Base-by-base conservation (phyloP, 495 filamentous ascomycete species). In the Annulohypoxylon maeteangense region DNA sequence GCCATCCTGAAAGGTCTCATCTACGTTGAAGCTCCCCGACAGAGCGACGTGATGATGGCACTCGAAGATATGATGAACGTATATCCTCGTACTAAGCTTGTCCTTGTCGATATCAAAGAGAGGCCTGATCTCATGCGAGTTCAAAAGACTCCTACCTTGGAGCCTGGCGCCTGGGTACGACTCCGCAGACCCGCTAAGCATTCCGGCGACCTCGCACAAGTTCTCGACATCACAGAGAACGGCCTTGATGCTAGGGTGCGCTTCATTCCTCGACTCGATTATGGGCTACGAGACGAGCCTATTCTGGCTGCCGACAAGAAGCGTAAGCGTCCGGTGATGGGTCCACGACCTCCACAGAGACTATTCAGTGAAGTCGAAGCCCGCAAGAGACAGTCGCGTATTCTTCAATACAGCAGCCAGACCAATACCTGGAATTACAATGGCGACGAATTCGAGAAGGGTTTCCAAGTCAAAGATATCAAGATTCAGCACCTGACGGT, bases 91-190 rank as follows among this genome's bases (percentile, higher is more conserved):
- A 89, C 88, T 25, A 95, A 94, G 78, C 87, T 93, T 78, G 86
- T 93, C 36, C 80, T 97, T 34, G 92, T 98, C 45, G 93, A 94
- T n/a, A 93, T 98, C 72, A 94, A 94, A 78, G 96, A 99, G 79
- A 96, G 97, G 90, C 94, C 96, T 0, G 95, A 98, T 79, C 88
- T 99, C 7, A 81, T 99, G n/a, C 88, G 93, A 25, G 93, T 94
- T 29, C 88, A 87, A 29, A 97, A 97, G 81, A 93, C 89, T 0
- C 91, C 93, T 55, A 90, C 90, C n/a, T 83, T 99, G 29, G 86
- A 93, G 61, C 92, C 92, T 31, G 95, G 94, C 65, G 90, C 90
- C 34, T 99, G 95, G 88, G 95, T 98, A 50, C 92, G 96, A 55
- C 88, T 98, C 66, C 91, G 89, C 79, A 89, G 92, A 50, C 86